Evolutionary conservation across 768 basidiomycete genomes (phyloP), one percentile per base, ranked within the genome.

Genomic region (Phaeotremella fagi): DNA sequence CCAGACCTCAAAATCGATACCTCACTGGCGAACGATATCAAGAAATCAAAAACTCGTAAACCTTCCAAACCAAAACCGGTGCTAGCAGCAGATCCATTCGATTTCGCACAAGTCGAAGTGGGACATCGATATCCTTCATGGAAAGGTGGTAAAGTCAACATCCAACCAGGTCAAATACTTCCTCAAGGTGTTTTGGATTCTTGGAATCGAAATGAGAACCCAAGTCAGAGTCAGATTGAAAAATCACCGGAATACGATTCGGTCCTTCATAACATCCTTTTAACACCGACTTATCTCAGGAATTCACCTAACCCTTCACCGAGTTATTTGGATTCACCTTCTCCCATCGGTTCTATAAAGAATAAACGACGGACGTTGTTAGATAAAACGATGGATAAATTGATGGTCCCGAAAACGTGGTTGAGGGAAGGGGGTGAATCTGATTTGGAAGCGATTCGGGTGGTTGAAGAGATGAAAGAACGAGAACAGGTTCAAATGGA

Each of bases 101-200:
- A 48, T 14, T 28, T 48, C 23, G 57, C 54, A 20, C 44, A 53
- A 24, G 38, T 59, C 11, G 57, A 59, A 46, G 47, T 29, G 14
- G 57, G 52, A 29, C 68, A 71, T 45, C 49, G 57, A 45, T 69
- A 71, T 42, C 52, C 67, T 18, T 63, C 60, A 25, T 71, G 69
- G 65, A 48, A 67, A 56, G 63, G 64, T 4, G 68, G 66, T 25
- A 60, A 64, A 46, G 65, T 70, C 22, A 63, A 64, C 35, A 53
- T 70, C 41, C 47, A 59, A 23, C 68, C 68, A 45, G 68, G 68
- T 9, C 44, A 66, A 45, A 48, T 66, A 3, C 52, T 70, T 6
- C 64, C 68, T 11, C 12, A 41, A 22, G 38, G 38, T 22, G 38
- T 41, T 20, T 20, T 41, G 12, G 38, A 41, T 22, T 41, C 38